Percentiles rank a stretch among this genome's conserved stretches.
Conservation (phyloP, 495 filamentous ascomycete genomes). For the Aspergillus kassunensis region DNA sequence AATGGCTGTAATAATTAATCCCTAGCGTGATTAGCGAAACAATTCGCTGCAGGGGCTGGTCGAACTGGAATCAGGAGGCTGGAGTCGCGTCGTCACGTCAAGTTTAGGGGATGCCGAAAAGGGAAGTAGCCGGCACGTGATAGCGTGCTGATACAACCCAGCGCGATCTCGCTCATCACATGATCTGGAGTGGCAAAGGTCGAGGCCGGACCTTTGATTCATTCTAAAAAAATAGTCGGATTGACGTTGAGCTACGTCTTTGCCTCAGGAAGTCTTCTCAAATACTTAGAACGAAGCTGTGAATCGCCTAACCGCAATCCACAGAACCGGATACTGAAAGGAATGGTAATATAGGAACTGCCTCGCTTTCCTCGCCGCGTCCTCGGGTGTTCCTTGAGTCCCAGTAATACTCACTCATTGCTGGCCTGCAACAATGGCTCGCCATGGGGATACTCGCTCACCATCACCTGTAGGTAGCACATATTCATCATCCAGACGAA, state of each 20-base stretch:
- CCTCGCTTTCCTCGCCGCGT: constrained; percentile 17
- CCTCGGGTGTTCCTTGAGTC: constrained; percentile 34
- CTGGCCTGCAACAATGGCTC: constrained; percentile 75
- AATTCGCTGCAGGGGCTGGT: constrained; percentile 14
- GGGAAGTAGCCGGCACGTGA: constrained; percentile 23
- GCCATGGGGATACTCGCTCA: constrained; percentile 89
- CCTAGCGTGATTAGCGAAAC: neutral
- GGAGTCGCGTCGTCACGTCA: constrained; percentile 23
- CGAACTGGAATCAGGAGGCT: constrained; percentile 30
- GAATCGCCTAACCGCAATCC: neutral
- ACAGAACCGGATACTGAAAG: constrained; percentile 8
- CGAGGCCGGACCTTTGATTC: no score
- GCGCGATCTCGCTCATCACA: constrained; percentile 4
- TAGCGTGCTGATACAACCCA: neutral
- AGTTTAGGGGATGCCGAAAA: constrained; percentile 28
- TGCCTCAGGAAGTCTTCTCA: neutral
- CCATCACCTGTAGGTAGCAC: constrained; percentile 93
- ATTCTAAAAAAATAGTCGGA: no score
- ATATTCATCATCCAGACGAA: constrained; percentile 67
- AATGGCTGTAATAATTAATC: constrained; percentile 11
- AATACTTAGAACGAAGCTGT: constrained; percentile 8
- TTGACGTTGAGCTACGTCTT: no score
- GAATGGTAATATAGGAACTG: constrained; percentile 21
- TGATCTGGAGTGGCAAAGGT: constrained; percentile 6
- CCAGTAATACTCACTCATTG: constrained; percentile 63